These are phyloP conservation scores for Lichenothelia convexa DNA, from an alignment of 495 filamentous ascomycete genomes.

Conservation along the genomic window DNA sequence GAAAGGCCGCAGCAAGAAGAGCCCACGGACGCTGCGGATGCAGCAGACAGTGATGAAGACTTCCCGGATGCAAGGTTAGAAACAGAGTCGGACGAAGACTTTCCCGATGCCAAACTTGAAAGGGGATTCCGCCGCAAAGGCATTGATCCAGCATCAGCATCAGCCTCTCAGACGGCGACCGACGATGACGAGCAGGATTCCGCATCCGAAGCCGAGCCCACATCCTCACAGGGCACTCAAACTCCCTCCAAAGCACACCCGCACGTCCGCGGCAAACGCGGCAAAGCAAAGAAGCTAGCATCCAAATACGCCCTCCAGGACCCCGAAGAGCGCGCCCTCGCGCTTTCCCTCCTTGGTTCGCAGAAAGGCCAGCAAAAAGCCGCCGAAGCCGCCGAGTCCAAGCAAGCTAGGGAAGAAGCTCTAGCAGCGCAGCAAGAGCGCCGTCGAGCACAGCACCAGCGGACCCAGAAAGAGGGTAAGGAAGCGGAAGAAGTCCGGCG, in stretches of 20 bases:
- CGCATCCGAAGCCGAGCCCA: background rate
- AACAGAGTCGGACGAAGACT: constrained; percentile 17
- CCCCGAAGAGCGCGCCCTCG: constrained; percentile 72
- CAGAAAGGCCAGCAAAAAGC: constrained; percentile 34
- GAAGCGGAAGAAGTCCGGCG: constrained; percentile 40
- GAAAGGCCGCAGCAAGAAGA: constrained; percentile 5
- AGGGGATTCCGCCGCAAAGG: constrained; percentile 30
- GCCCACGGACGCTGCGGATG: constrained; percentile 1
- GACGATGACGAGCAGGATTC: constrained; percentile 3
- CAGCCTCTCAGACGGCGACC: constrained; percentile 5
- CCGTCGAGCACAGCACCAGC: constrained; percentile 58
- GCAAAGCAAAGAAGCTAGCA: constrained; percentile 73
- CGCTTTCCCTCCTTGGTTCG: constrained; percentile 65
- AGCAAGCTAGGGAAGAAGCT: constrained; percentile 40
- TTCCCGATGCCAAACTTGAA: constrained; percentile 22
- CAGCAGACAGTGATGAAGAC: constrained; percentile 18
- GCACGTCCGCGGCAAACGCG: constrained; percentile 57
- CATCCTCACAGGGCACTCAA: constrained; percentile 4
- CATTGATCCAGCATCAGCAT: constrained; percentile 16
- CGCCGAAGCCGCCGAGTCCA: constrained; percentile 30
- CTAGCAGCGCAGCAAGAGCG: constrained; percentile 47
- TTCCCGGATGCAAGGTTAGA: constrained; percentile 21
- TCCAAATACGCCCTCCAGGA: constrained; percentile 89
- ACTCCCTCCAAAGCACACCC: constrained; percentile 14
- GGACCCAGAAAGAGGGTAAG: constrained; percentile 40